Conservation (phyloP, 129 eudicot genomes). For the Erigeron canadensis region DNA sequence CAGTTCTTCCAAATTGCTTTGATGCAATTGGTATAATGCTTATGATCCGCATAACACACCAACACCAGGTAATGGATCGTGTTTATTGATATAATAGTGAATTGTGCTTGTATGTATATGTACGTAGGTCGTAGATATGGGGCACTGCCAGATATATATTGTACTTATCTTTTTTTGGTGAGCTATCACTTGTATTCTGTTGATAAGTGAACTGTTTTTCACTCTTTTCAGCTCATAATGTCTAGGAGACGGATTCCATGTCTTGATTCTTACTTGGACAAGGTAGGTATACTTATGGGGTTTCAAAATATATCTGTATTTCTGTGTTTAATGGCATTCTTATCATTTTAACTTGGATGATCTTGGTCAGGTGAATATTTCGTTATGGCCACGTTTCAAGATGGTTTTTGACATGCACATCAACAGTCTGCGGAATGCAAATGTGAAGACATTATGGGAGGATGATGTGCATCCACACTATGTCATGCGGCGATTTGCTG, state of each 20-base stretch:
- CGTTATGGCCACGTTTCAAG: conserved; percentile 98
- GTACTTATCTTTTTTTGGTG: background rate
- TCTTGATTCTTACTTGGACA: conserved; percentile 92
- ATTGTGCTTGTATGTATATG: background rate
- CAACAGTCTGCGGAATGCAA: conserved; percentile 82
- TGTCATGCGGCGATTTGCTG: conserved; percentile 98
- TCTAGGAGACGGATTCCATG: conserved; percentile 96
- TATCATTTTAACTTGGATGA: conserved; percentile 7
- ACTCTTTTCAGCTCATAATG: conserved; percentile 75
- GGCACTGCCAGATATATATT: background rate
- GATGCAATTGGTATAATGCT: conserved; percentile 99
- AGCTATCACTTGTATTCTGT: conserved; percentile 4
- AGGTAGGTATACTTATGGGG: conserved; percentile 47
- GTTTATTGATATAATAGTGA: conserved; percentile 1
- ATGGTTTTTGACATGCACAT: conserved; percentile 97
- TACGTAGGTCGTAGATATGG: background rate
- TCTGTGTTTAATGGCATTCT: background rate
- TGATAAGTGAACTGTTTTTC: background rate
- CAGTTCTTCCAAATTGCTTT: conserved; percentile 77
- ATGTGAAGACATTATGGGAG: conserved; percentile 87
- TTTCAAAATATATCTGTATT: conserved; percentile 3
- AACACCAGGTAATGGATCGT: conserved; percentile 75
- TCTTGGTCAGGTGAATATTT: conserved; percentile 68
- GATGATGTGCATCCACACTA: conserved; percentile 99
- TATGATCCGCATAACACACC: conserved; percentile 95